A percentile compares a stretch with the other conserved stretches of the same genome.
phyloP scores from a whole-genome alignment of 257 asterid genomes.

The Anisodus acutangulus region DNA sequence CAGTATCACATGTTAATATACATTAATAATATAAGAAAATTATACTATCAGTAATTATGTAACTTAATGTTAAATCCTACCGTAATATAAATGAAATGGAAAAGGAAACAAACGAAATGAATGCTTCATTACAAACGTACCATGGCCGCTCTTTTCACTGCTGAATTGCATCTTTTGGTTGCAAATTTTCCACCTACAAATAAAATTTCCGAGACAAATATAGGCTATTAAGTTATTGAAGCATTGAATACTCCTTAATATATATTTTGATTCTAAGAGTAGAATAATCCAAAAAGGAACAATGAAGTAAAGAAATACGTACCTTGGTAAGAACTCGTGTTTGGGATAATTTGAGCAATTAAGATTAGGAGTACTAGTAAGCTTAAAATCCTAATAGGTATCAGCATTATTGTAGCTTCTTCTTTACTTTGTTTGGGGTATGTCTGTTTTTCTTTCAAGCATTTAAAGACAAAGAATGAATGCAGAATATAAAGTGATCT shows the following conservation, averaged over 20 bases:
- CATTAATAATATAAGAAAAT: too few species aligned
- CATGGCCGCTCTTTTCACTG: slow-evolving; percentile 41
- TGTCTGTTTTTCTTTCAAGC: slow-evolving; percentile 33
- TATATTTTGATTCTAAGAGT: not conserved
- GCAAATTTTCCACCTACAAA: slow-evolving; percentile 32
- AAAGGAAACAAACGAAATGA: not conserved
- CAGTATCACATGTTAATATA: not conserved
- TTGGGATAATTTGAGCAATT: slow-evolving; percentile 36
- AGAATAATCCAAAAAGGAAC: not conserved
- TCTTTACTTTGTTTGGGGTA: not conserved
- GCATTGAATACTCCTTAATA: not conserved
- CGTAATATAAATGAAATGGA: not conserved
- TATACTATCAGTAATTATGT: too few species aligned
- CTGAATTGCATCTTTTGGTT: slow-evolving; percentile 35
- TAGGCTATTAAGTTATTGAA: not conserved
- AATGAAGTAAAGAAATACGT: slow-evolving; percentile 19
- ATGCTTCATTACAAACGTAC: not conserved
- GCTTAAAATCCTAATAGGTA: slow-evolving; percentile 36
- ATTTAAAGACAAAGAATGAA: slow-evolving; percentile 40
- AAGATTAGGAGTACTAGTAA: slow-evolving; percentile 46
- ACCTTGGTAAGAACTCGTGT: slow-evolving; percentile 39
- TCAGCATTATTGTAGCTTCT: slow-evolving; percentile 34
- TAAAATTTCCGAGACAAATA: slow-evolving; percentile 23
- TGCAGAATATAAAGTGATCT: slow-evolving; percentile 37
- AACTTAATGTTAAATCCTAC: too few species aligned